These are phyloP conservation scores for Fusarium compactum DNA, from an alignment of 2,329 filamentous ascomycete genomes.

Conservation along the genomic window DNA sequence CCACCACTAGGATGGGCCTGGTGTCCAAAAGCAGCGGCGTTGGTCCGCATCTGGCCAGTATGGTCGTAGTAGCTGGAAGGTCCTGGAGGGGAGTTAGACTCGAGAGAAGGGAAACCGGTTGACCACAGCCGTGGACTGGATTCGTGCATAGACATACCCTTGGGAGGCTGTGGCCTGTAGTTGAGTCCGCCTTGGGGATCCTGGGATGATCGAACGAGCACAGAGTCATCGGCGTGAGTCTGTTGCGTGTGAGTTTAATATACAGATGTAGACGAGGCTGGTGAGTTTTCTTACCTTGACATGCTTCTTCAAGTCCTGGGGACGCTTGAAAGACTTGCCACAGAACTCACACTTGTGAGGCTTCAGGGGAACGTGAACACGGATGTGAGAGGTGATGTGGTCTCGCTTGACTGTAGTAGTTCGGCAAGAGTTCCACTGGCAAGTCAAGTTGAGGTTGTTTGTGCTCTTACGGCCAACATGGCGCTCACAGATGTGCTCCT, in stretches of 20 bases:
- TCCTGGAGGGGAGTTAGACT: conserved; percentile 62
- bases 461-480: conserved; percentile 99
- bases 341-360: conserved; percentile 99
- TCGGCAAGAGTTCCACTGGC: conserved; percentile 95
- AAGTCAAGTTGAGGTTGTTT: conserved; percentile 97
- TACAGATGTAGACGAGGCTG: background rate
- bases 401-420: conserved; percentile 98
- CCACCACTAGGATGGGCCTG: conserved; percentile 62
- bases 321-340: conserved; percentile 98
- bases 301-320: conserved; percentile 99
- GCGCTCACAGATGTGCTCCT: conserved; percentile 98
- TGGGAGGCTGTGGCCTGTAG: conserved; percentile 66
- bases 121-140: conserved; percentile 22
- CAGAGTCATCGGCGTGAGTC: conserved; percentile 96
- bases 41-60: conserved; percentile 71
- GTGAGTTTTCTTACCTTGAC: conserved; percentile 73
- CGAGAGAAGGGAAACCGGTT: conserved; percentile 47
- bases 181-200: conserved; percentile 66
- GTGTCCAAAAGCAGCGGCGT: conserved; percentile 67
- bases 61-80: conserved; percentile 73
- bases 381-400: conserved; percentile 98
- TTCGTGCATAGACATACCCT: conserved; percentile 59
- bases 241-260: conserved; percentile 47
- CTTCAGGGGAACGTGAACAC: conserved; percentile 98
- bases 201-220: conserved; percentile 68